Evolutionary conservation across 2,329 filamentous ascomycete species (phyloP).

Genomic region (Capronia epimyces): DNA sequence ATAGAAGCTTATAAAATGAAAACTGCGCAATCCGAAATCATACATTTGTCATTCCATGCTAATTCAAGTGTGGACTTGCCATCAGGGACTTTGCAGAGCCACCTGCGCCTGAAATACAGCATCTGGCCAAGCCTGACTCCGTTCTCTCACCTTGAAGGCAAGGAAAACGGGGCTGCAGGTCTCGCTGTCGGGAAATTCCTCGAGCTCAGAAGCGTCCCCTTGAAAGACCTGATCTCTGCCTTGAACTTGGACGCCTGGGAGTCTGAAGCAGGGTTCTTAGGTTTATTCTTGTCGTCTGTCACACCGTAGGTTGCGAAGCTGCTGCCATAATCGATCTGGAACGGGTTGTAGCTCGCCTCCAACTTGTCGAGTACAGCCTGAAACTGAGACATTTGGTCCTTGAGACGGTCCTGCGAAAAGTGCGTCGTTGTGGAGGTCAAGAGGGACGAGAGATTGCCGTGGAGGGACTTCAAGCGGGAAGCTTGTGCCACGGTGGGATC

Average conservation of each 20-base stretch:
- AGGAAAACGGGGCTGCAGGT: constrained; percentile 17
- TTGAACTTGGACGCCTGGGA: constrained; percentile 56
- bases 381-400: constrained; percentile 18
- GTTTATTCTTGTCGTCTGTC: constrained; percentile 29
- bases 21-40: no score
- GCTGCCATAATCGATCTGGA: constrained; percentile 19
- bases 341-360: constrained; percentile 30
- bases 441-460: constrained; percentile 49
- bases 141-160: constrained; percentile 10
- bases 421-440: constrained; percentile 43
- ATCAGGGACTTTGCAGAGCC: background rate
- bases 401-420: constrained; percentile 31
- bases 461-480: constrained; percentile 39
- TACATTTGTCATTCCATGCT: background rate
- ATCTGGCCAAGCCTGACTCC: no score
- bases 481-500: constrained; percentile 23
- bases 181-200: constrained; percentile 50
- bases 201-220: constrained; percentile 58
- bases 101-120: no score
- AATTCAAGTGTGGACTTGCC: background rate
- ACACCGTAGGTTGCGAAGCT: constrained; percentile 29
- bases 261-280: constrained; percentile 33
- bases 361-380: constrained; percentile 23
- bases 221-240: constrained; percentile 57
- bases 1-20: background rate